These are phyloP conservation scores for Vanilla planifolia DNA, from an alignment of 106 monocot genomes.

Conservation along the genomic window DNA sequence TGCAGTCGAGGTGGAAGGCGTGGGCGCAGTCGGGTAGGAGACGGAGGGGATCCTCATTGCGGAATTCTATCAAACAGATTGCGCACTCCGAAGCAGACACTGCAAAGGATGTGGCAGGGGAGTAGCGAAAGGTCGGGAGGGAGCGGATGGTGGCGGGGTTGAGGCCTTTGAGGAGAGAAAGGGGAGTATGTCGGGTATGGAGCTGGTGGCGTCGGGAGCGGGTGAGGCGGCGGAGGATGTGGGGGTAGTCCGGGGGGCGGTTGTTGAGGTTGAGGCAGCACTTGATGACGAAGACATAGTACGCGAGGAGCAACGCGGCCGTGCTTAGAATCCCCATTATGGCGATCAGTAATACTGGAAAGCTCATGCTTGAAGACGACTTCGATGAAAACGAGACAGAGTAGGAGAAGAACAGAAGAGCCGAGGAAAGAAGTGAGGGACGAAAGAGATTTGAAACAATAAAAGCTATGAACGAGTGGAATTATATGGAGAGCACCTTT, in stretches of 20 bases:
- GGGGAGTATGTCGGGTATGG: background rate
- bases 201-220: background rate
- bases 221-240: conserved; percentile 7
- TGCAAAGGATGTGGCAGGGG: background rate
- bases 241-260: conserved; percentile 11
- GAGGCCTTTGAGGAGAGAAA: conserved; percentile 11
- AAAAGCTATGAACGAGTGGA: too few species aligned
- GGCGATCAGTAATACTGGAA: conserved; percentile 18
- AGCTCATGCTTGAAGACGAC: conserved; percentile 12
- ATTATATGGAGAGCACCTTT: too few species aligned
- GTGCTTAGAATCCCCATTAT: conserved; percentile 29
- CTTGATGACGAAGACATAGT: conserved; percentile 34
- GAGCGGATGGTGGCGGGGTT: conserved; percentile 16
- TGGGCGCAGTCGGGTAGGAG: conserved; percentile 15
- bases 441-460: too few species aligned
- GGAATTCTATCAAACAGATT: conserved; percentile 15
- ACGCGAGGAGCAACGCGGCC: conserved; percentile 22
- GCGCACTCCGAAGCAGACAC: conserved; percentile 9
- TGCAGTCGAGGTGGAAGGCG: conserved; percentile 24
- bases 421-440: too few species aligned
- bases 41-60: conserved; percentile 12
- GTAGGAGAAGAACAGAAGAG: too few species aligned
- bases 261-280: conserved; percentile 18
- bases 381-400: too few species aligned
- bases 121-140: conserved; percentile 26